phyloP scores from a whole-genome alignment of 1,284 basidiomycete species.

The Ustilago hordei region DNA sequence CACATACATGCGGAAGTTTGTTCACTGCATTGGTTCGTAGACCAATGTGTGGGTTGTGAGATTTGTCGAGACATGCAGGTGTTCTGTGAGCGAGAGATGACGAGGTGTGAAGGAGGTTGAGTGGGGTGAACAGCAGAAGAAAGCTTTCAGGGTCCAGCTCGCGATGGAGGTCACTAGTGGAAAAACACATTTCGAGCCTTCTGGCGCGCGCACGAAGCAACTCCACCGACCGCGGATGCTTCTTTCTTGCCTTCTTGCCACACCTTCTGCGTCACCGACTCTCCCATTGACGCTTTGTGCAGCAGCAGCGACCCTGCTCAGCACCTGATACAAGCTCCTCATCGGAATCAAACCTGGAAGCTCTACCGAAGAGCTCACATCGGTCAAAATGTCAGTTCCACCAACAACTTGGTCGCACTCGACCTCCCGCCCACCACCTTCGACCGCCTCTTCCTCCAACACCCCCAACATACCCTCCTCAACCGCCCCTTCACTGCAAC shows the following conservation, averaged over 20 bases:
- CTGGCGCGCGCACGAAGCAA: conserved; percentile 28
- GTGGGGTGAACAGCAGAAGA: neutral
- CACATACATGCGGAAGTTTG: neutral
- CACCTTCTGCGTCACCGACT: neutral
- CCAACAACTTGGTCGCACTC: conserved; percentile 33
- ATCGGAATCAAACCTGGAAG: neutral
- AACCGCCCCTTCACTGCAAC: conserved; percentile 27
- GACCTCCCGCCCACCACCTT: conserved; percentile 5
- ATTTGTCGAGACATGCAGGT: neutral
- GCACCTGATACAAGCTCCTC: no score
- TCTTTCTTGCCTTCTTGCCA: neutral
- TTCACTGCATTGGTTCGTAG: neutral
- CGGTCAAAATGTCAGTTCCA: conserved; percentile 17
- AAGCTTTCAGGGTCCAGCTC: conserved; percentile 12
- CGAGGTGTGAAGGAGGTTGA: neutral
- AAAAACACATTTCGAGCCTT: neutral
- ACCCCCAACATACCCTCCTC: conserved; percentile 16
- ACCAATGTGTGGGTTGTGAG: neutral
- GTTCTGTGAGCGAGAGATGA: neutral
- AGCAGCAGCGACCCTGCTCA: neutral
- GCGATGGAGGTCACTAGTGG: neutral
- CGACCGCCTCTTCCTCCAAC: conserved; percentile 12
- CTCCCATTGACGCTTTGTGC: neutral
- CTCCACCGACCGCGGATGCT: neutral
- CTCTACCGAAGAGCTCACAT: neutral